Evolutionary conservation across 108 stramenopile genomes (phyloP), one percentile per base, ranked within the genome.

Genomic region (Pseudonitzschia delicatissima): DNA sequence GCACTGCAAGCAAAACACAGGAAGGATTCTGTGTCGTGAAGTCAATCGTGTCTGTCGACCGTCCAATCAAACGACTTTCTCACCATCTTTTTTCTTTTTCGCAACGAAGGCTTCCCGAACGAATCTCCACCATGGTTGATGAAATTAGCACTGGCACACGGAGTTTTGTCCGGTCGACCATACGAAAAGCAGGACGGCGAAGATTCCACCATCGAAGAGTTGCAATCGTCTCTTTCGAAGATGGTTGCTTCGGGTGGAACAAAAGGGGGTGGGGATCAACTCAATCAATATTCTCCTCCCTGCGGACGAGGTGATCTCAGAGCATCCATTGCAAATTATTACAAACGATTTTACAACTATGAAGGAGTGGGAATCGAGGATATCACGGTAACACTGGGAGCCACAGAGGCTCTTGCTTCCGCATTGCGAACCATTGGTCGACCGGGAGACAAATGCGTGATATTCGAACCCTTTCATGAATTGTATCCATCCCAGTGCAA

Each of bases 391-490:
- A 86, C 85, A 17, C 58, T 86, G 11, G 87, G 87, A 20, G 85
- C 87, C 28, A 89, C 87, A 13, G 87, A 89, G 50, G 87, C 84
- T 17, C 72, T 83, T 23, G 87, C 87, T 21, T 74, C 80, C 18
- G 77, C 85, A 26, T 58, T 89, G 23, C 71, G 87, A 33, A 82
- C 87, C 3, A 40, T 89, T 21, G 81, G 84, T 34, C 49, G 58
- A 48, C 87, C 87, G 9, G 83, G 83, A 9, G 87, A 89, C 64
- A 86, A 78, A 40, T 71, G 83, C 34, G 87, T 84, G 4, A 67
- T 89, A 40, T 84, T 89, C 57, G 83, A 89, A 57, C 87, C 87
- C 12, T 89, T 83, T 63, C 87, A 89, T 64, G 87, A 89, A 64
- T 50, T 86, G 8, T 89, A 89, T 68, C 81, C 85, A 11, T 77